Evolutionary conservation across 495 filamentous ascomycete species (phyloP).

Genomic region (Parathielavia hyrcaniae): DNA sequence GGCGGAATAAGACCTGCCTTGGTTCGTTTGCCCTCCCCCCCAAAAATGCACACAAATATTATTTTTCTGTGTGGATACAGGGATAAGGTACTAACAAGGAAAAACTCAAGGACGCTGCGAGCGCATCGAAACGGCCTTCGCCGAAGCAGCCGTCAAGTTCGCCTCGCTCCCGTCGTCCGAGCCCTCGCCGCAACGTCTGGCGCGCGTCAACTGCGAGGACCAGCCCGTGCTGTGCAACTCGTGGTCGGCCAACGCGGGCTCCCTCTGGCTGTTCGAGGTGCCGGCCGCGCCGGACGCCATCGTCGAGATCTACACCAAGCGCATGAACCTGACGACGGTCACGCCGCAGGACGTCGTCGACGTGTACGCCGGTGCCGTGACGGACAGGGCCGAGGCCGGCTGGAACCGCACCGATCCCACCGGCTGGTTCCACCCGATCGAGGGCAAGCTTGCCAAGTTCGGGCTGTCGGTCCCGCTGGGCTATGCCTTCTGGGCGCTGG

Average conservation of each 20-base stretch:
- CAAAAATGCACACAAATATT: no score
- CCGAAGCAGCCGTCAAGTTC: constrained; percentile 62
- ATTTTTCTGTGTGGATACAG: no score
- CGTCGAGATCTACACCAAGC: constrained; percentile 55
- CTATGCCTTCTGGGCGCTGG: constrained; percentile 68
- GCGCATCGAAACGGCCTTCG: constrained; percentile 44
- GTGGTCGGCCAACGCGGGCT: constrained; percentile 68
- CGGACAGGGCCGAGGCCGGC: constrained; percentile 40
- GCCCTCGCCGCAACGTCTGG: constrained; percentile 56
- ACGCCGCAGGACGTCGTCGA: constrained; percentile 56
- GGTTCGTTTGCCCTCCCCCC: constrained; percentile 34
- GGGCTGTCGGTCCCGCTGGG: constrained; percentile 60
- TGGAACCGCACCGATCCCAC: constrained; percentile 48
- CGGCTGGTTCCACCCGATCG: constrained; percentile 73
- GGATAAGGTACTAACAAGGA: neutral
- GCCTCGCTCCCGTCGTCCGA: constrained; percentile 50
- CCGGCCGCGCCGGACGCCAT: constrained; percentile 43
- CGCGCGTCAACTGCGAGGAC: constrained; percentile 69
- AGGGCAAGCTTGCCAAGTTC: constrained; percentile 61
- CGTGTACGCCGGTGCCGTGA: constrained; percentile 51
- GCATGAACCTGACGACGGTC: constrained; percentile 60
- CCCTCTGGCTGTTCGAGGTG: constrained; percentile 67
- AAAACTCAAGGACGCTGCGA: constrained; percentile 44
- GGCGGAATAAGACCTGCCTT: constrained; percentile 84
- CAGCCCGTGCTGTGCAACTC: constrained; percentile 73